Percentiles rank a stretch among this genome's conserved stretches.
phyloP scores from a whole-genome alignment of 306 rosid species.

The Sicyos edulis region DNA sequence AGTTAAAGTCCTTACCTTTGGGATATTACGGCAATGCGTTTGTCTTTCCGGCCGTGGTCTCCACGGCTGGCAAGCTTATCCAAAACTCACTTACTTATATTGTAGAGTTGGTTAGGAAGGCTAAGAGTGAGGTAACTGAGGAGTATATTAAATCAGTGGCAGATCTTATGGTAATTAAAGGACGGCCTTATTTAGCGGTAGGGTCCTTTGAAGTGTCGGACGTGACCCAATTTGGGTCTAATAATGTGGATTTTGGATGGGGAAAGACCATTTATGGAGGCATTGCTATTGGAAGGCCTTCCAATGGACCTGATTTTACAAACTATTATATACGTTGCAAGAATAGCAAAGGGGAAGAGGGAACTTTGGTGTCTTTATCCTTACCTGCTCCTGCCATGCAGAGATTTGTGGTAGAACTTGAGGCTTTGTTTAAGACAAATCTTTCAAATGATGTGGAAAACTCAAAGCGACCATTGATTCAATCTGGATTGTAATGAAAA shows the following conservation, averaged over 20 bases:
- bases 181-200: conserved; percentile 5
- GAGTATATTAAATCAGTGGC: conserved; percentile 44
- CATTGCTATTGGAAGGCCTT: conserved; percentile 15
- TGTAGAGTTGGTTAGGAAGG: conserved; percentile 25
- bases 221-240: not conserved
- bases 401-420: conserved; percentile 31
- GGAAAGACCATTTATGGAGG: conserved; percentile 28
- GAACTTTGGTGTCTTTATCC: conserved; percentile 25
- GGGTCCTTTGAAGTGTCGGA: conserved; percentile 30
- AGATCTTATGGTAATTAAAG: conserved; percentile 29
- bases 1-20: conserved; percentile 24
- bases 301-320: not conserved
- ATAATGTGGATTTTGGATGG: conserved; percentile 43
- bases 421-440: not conserved
- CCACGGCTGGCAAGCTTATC: not conserved
- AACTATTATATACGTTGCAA: not conserved
- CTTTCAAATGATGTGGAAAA: too few relatives aligned
- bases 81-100: conserved; percentile 22
- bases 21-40: conserved; percentile 34
- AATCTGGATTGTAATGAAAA: too few relatives aligned
- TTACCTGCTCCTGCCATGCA: conserved; percentile 36
- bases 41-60: conserved; percentile 5
- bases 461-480: too few relatives aligned
- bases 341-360: conserved; percentile 31
- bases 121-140: conserved; percentile 17